phyloP scores from a whole-genome alignment of 176 grass and related monocot genomes.

The Eleusine coracana region DNA sequence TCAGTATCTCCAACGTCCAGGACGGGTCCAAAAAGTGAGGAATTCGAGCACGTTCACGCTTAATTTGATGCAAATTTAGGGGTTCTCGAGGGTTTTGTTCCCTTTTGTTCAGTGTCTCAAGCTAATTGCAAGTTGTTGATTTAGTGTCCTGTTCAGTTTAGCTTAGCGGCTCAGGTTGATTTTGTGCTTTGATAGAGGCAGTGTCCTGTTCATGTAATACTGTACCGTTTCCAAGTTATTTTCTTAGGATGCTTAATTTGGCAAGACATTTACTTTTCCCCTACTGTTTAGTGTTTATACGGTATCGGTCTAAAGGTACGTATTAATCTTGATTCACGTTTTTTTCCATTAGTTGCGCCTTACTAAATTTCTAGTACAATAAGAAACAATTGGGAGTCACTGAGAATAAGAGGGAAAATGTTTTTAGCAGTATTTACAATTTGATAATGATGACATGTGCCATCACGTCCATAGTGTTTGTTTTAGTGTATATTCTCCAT shows the following conservation, averaged over 20 bases:
- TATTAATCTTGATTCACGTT: background rate
- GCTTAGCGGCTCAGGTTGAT: background rate
- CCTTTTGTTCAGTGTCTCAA: background rate
- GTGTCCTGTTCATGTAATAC: background rate
- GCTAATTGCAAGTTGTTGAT: background rate
- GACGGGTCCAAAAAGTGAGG: slow-evolving; percentile 80
- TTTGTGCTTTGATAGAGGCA: background rate
- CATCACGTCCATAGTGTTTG: background rate
- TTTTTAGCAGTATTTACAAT: slow-evolving; percentile 1
- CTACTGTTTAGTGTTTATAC: background rate
- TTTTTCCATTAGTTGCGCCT: background rate
- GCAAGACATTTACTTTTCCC: background rate
- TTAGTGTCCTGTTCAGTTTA: background rate
- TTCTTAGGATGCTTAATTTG: slow-evolving; percentile 2
- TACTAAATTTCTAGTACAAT: background rate
- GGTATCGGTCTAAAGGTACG: background rate
- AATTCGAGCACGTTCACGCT: background rate
- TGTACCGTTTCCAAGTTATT: background rate
- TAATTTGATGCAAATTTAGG: background rate
- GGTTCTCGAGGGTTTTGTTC: background rate
- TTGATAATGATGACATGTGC: background rate
- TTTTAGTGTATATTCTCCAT: slow-evolving; percentile 20
- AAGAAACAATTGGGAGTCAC: background rate
- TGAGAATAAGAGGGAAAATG: background rate
- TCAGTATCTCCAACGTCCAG: slow-evolving; percentile 92